These are phyloP conservation scores for Pseudisothecium myosuroides DNA, from an alignment of 225 moss, liverwort and hornwort genomes.

Conservation along the genomic window DNA sequence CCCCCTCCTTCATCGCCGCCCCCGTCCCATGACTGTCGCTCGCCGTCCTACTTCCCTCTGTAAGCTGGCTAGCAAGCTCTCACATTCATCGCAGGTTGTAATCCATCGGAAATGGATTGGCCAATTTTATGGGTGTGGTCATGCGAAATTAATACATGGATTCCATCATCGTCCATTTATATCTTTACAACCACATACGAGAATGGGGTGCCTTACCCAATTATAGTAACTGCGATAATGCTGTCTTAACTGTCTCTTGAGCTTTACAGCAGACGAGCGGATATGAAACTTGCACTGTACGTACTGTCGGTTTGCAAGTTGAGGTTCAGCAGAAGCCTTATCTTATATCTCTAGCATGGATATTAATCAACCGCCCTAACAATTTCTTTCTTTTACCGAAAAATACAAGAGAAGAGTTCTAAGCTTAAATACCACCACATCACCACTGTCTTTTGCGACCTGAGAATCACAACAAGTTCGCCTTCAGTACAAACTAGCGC, in stretches of 20 bases:
- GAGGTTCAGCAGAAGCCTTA: not conserved
- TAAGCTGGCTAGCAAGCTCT: not conserved
- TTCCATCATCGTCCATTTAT: not conserved
- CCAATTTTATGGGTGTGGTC: not conserved
- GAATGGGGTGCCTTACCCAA: not conserved
- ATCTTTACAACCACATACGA: not conserved
- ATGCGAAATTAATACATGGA: not conserved
- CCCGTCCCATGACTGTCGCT: not conserved
- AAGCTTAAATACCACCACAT: not conserved
- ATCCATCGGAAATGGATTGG: not conserved
- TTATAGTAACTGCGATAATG: not conserved
- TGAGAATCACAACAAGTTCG: not conserved
- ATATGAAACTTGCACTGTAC: not conserved
- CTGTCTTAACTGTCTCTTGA: not conserved
- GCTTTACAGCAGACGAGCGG: not conserved
- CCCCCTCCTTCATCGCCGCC: constrained; percentile 8
- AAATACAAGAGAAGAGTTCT: not conserved
- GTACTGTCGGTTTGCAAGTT: not conserved
- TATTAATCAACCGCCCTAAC: not conserved
- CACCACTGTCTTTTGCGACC: not conserved
- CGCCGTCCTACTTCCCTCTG: not conserved
- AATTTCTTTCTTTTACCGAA: not conserved
- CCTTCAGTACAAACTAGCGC: not conserved
- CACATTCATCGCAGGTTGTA: not conserved
- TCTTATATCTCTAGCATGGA: not conserved